A percentile compares a stretch with the other conserved stretches of the same genome.
Evolutionary conservation across 345 rosid species (phyloP).

Genomic region (Gossypium raimondii): DNA sequence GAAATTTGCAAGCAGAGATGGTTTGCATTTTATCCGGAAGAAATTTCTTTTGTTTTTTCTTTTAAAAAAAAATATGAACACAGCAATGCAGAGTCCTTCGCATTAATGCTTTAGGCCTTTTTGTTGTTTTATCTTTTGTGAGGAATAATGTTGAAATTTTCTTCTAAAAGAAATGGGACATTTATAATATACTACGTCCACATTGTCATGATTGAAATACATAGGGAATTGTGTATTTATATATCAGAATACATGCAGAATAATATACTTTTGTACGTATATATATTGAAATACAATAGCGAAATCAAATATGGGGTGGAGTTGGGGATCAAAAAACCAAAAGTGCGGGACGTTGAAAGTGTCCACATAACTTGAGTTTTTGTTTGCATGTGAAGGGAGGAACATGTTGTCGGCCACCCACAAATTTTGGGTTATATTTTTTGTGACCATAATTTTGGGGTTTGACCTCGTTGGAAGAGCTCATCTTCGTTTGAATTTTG

Average conservation of each 20-base stretch:
- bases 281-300: background rate
- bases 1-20: constrained; percentile 41
- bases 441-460: constrained; percentile 10
- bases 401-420: constrained; percentile 48
- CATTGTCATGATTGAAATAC: constrained; percentile 1
- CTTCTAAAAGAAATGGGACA: background rate
- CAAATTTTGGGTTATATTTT: constrained; percentile 8
- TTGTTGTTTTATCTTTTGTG: background rate
- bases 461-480: constrained; percentile 38
- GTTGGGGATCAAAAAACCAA: background rate
- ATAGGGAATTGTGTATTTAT: background rate
- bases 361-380: background rate
- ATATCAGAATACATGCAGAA: background rate
- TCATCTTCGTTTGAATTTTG: constrained; percentile 3
- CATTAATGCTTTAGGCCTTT: constrained; percentile 9
- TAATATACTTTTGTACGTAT: background rate
- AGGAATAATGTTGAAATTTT: background rate
- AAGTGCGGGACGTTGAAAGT: background rate
- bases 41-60: background rate
- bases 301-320: background rate
- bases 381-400: constrained; percentile 38
- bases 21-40: constrained; percentile 55
- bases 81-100: constrained; percentile 27
- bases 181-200: background rate
- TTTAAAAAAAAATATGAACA: constrained; percentile 4